These are phyloP conservation scores for Trichoderma oligosporum DNA, from an alignment of 2,329 filamentous ascomycete species.

Conservation along the genomic window DNA sequence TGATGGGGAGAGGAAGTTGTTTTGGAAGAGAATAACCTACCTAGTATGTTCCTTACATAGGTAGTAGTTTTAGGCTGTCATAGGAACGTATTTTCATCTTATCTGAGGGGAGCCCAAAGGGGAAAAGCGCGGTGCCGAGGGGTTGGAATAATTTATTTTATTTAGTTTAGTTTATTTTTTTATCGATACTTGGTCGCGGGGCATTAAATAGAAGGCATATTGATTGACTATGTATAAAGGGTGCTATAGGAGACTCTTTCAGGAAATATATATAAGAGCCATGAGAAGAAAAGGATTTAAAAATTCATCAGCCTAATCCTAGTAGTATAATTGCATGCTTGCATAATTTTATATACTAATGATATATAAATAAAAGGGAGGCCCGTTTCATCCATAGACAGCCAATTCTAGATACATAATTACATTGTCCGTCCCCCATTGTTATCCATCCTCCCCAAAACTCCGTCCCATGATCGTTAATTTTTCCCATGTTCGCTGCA, in stretches of 20 bases:
- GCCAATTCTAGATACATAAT: no score
- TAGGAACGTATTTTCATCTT: background rate
- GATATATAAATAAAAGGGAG: background rate
- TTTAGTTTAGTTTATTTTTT: background rate
- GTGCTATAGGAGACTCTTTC: no score
- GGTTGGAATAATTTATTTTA: constrained; percentile 9
- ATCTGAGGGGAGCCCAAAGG: background rate
- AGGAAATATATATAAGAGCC: no score
- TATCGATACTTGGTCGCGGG: background rate
- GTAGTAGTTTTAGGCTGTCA: constrained; percentile 8
- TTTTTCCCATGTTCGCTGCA: constrained; percentile 11
- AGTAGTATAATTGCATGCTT: background rate
- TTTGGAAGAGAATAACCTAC: no score
- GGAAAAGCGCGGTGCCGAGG: constrained; percentile 9
- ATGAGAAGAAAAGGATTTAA: background rate
- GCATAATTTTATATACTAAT: no score
- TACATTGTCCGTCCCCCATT: no score
- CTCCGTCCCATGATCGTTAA: constrained; percentile 9
- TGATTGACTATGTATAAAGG: no score
- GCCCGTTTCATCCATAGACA: no score
- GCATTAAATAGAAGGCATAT: no score
- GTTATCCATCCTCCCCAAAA: constrained; percentile 9
- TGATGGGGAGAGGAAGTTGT: background rate
- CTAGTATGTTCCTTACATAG: no score
- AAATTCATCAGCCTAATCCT: background rate